Base-by-base conservation (phyloP, 176 grass and related monocot species). In the Juncus inflexus region DNA sequence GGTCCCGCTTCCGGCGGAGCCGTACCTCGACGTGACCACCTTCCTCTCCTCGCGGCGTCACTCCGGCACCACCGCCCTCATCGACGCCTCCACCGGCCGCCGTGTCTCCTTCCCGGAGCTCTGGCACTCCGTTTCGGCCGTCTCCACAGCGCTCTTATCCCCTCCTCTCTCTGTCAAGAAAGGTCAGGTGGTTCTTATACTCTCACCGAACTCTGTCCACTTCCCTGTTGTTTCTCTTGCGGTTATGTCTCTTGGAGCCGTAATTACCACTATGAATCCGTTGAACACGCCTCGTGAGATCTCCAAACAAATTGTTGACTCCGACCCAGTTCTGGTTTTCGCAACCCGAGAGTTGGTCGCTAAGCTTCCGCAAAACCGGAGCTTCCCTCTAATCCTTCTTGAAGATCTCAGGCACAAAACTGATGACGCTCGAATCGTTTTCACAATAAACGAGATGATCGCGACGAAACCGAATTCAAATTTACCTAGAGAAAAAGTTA, bases 211-310 rank as follows among this genome's bases (percentile, higher is more conserved):
- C 42, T 96, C 91, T 47, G 49, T 87, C 68, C 81, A 83, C 74
- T 96, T 96, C 76, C 91, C 91, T 50, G 79, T 96, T 7, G 84
- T 89, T 64, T 79, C 91, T 12, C 91, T 96, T 36, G 91, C 84
- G 0, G 79, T 78, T 62, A 96, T 96, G 91, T 90, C 87, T 28
- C 68, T 96, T 13, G 91, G 91, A 35, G 87, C 58, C 57, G 87
- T 96, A 9, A 55, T 96, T 67, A 96, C 91, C 76, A 96, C 91
- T 39, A 69, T 86, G 42, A 96, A 96, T 73, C 87, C 91, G 3
- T 81, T 96, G 68, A 96, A 95, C 65, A 95, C 87, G 9, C 45
- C 81, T 42, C 42, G 70, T 39, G 91, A 96, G 84, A 75, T 96
- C 81, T 78, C 83, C 50, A 90, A 90, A 63, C 91, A 96, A 78